These are phyloP conservation scores for Colletotrichum sidae DNA, from an alignment of 2,329 filamentous ascomycete species.

Conservation along the genomic window DNA sequence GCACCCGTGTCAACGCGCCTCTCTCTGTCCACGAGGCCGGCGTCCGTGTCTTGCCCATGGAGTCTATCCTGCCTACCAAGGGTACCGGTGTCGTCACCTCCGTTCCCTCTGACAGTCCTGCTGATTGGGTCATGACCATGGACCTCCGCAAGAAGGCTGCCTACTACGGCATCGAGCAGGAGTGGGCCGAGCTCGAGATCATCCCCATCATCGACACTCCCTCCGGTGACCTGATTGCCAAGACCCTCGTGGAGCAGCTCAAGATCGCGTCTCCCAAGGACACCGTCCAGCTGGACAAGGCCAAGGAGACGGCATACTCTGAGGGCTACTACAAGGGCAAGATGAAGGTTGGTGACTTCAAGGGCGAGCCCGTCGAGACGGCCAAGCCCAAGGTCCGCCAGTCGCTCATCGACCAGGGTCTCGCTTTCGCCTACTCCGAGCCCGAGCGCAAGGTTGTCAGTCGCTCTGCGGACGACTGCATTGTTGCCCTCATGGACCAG, in stretches of 20 bases:
- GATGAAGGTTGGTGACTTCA: slow-evolving; percentile 89
- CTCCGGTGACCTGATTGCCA: slow-evolving; percentile 87
- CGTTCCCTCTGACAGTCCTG: slow-evolving; percentile 94
- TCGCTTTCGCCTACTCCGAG: slow-evolving; percentile 93
- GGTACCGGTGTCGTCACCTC: slow-evolving; percentile 97
- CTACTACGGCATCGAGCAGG: slow-evolving; percentile 95
- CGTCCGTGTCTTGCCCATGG: slow-evolving; percentile 94
- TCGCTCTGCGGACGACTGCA: slow-evolving; percentile 91
- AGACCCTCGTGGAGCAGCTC: slow-evolving; percentile 86
- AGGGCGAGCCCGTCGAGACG: slow-evolving; percentile 85
- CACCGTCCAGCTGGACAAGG: slow-evolving; percentile 87
- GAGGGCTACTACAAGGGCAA: slow-evolving; percentile 91
- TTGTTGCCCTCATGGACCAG: slow-evolving; percentile 92
- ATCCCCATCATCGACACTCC: slow-evolving; percentile 91
- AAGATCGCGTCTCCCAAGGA: slow-evolving; percentile 99
- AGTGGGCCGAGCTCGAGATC: slow-evolving; percentile 94
- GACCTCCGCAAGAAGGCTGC: slow-evolving; percentile 96
- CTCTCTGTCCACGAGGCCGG: slow-evolving; percentile 86
- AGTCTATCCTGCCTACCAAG: slow-evolving; percentile 90
- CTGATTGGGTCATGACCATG: slow-evolving; percentile 90
- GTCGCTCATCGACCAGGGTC: slow-evolving; percentile 78
- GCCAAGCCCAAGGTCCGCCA: slow-evolving; percentile 88
- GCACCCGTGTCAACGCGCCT: slow-evolving; percentile 89
- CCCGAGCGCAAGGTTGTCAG: slow-evolving; percentile 91
- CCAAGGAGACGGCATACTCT: slow-evolving; percentile 94